Evolutionary conservation across 2,329 filamentous ascomycete genomes (phyloP), one percentile per base, ranked within the genome.

Genomic region (Cryphonectria radicalis): DNA sequence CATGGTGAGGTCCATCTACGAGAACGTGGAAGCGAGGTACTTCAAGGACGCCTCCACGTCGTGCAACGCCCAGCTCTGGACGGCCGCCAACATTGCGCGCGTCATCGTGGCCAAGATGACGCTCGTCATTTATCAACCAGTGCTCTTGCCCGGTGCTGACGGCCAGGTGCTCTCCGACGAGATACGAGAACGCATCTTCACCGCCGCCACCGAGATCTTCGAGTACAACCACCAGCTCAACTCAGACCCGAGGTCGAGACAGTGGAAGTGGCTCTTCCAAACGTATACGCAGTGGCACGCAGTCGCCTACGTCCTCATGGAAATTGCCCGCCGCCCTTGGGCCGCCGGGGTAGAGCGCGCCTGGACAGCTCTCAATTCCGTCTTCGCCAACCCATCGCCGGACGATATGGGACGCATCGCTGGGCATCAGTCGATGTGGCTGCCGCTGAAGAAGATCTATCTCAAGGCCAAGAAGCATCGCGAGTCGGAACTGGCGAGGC

Each of bases 241-340:
- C 67, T 79, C 82, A 3, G 86, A 89, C 69, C 78, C 80, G 2
- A 80, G 79, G 22, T 84, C 82, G 68, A 82, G 82, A 13, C 84
- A 85, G 63, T 89, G 86, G 84, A 85, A 86, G 25, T 90, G 88
- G 88, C 79, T 88, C 7, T 89, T 87, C 77, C 85, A 88, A 74
- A 88, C 86, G 0, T 89, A 88, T 76, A 87, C 84, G 0, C 87
- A 89, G 72, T 90, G 87, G 86, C 84, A 89, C 73, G 86, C 88
- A 5, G 83, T 89, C 4, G 86, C 87, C 0, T 90, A 87, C 74
- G 80, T 89, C 0, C 75, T 90, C 40, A 81, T 89, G 17, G 86
- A 89, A 74, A 78, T 85, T 0, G 83, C 82, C 19, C 82, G 82
- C 3, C 79, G 83, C 0, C 80, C 81, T 1, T 86, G 84, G 83